Conservation (phyloP, 768 basidiomycete genomes). For the Termitomyces sp. region DNA sequence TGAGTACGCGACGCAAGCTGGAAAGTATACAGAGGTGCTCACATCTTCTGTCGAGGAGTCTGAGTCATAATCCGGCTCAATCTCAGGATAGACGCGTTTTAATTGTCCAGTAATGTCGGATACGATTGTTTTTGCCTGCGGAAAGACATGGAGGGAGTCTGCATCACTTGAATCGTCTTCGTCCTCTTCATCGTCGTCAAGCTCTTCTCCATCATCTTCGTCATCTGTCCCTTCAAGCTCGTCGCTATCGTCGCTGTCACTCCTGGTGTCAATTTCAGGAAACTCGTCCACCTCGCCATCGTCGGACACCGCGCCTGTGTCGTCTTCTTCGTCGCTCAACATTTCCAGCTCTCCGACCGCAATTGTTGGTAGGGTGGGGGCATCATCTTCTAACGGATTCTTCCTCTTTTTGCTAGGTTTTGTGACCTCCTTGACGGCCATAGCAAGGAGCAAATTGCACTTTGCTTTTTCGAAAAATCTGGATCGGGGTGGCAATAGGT, state of each 20-base stretch:
- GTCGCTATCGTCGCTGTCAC: constrained; percentile 35
- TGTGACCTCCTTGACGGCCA: constrained; percentile 24
- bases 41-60: constrained; percentile 93
- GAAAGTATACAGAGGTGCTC: constrained; percentile 23
- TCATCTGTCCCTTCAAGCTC: constrained; percentile 17
- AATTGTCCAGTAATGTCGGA: constrained; percentile 82
- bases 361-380: constrained; percentile 25
- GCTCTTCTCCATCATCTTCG: constrained; percentile 27
- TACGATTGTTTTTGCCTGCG: constrained; percentile 61
- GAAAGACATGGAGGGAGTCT: constrained; percentile 46
- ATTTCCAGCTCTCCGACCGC: constrained; percentile 56
- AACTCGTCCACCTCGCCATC: constrained; percentile 67
- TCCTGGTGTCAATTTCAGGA: constrained; percentile 57
- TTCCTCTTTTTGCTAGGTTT: constrained; percentile 56
- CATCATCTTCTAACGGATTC: constrained; percentile 36
- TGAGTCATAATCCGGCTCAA: constrained; percentile 87
- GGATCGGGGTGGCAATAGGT: constrained; percentile 19
- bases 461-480: constrained; percentile 18
- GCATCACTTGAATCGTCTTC: constrained; percentile 41
- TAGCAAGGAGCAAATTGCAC: constrained; percentile 23
- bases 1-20: constrained; percentile 6
- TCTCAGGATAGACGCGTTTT: constrained; percentile 82
- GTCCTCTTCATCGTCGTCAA: constrained; percentile 33
- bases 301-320: constrained; percentile 41
- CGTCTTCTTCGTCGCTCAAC: constrained; percentile 67